Conservation (phyloP, 495 filamentous ascomycete genomes). For the Aspergillus heteromorphus region DNA sequence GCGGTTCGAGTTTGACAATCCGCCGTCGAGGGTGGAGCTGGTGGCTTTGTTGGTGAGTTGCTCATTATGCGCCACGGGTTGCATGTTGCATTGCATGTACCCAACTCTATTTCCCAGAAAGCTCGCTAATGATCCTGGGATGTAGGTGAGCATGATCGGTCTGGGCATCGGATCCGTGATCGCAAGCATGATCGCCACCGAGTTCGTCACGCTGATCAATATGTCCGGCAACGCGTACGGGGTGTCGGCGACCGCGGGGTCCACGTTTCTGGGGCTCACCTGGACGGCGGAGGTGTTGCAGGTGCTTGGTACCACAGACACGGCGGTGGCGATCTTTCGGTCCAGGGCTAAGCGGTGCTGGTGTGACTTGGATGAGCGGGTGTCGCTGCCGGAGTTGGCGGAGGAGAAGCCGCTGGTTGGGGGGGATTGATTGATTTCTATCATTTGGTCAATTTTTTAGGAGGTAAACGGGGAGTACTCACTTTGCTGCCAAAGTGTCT, state of each 20-base stretch:
- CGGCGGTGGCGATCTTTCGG: background rate
- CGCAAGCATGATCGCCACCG: conserved; percentile 9
- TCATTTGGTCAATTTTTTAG: too few species aligned
- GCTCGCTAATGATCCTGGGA: too few species aligned
- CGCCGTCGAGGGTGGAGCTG: background rate
- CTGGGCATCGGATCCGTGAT: conserved; percentile 9
- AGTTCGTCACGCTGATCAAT: conserved; percentile 11
- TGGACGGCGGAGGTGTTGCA: conserved; percentile 13
- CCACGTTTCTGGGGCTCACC: conserved; percentile 12
- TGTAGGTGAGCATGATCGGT: conserved; percentile 7
- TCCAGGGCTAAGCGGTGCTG: conserved; percentile 2
- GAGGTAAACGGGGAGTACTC: too few species aligned
- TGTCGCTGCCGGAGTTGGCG: background rate
- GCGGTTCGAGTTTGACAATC: background rate
- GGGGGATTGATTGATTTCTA: background rate
- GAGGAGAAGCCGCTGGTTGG: conserved; percentile 2
- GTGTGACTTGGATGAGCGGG: conserved; percentile 5
- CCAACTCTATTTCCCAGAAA: too few species aligned
- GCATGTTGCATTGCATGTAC: too few species aligned
- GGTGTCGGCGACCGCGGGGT: conserved; percentile 6
- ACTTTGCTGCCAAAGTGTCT: too few species aligned
- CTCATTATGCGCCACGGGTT: too few species aligned
- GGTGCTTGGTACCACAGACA: conserved; percentile 4
- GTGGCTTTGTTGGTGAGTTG: background rate
- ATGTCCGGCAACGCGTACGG: conserved; percentile 3